Conservation (phyloP, 805 yeast genomes). For the Ogataea wickerhamii region DNA sequence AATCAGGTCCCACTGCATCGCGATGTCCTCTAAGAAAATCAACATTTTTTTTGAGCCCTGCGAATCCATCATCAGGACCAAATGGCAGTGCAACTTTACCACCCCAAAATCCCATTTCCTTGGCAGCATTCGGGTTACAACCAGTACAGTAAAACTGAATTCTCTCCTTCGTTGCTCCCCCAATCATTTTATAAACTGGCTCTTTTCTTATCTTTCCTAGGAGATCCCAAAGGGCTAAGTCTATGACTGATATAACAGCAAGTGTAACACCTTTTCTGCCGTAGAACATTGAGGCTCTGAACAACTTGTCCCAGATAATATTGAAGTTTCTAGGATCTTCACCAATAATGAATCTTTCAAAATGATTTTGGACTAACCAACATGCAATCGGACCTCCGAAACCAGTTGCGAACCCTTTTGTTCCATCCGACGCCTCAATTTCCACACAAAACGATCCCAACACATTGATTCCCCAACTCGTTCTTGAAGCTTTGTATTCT, state of each 20-base stretch:
- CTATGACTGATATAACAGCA: conserved; percentile 46
- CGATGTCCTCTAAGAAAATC: conserved; percentile 43
- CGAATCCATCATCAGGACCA: conserved; percentile 50
- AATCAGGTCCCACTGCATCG: conserved; percentile 46
- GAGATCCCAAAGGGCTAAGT: conserved; percentile 49
- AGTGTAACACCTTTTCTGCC: conserved; percentile 48
- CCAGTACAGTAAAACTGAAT: conserved; percentile 50
- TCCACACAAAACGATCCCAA: conserved; percentile 49
- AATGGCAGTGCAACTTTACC: conserved; percentile 50
- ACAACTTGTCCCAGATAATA: conserved; percentile 45
- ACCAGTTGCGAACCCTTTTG: conserved; percentile 49
- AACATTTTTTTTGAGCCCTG: conserved; percentile 43
- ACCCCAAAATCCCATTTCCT: conserved; percentile 51
- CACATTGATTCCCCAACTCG: conserved; percentile 50
- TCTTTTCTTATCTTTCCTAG: conserved; percentile 47
- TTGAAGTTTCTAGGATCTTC: conserved; percentile 47
- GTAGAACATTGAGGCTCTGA: conserved; percentile 48
- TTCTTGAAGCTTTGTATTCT: conserved; percentile 42
- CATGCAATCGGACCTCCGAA: conserved; percentile 52
- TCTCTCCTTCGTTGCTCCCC: conserved; percentile 46
- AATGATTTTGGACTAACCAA: conserved; percentile 45
- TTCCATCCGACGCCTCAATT: conserved; percentile 45
- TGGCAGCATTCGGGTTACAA: conserved; percentile 44
- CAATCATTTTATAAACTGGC: conserved; percentile 50
- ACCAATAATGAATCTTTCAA: conserved; percentile 42